phyloP scores from a whole-genome alignment of 2,329 filamentous ascomycete genomes.

The Mariannaea elegans region DNA sequence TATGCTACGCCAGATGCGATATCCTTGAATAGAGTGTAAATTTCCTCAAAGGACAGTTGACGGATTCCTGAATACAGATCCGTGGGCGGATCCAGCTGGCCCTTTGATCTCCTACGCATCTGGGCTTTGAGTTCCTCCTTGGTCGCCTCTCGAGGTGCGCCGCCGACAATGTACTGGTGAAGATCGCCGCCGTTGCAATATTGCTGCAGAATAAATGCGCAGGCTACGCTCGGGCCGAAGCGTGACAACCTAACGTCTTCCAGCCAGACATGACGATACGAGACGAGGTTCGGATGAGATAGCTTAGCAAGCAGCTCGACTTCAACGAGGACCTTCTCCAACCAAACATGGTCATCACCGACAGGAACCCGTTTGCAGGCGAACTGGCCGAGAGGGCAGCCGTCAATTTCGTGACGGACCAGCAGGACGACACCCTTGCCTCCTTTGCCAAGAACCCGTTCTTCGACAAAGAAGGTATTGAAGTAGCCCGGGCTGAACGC shows the following conservation, averaged over 20 bases:
- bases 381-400: constrained; percentile 87
- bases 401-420: constrained; percentile 92
- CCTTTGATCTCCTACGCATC: constrained; percentile 82
- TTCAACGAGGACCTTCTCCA: constrained; percentile 92
- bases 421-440: constrained; percentile 94
- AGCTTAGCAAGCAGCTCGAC: constrained; percentile 92
- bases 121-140: constrained; percentile 90
- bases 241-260: constrained; percentile 85
- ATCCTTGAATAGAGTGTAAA: constrained; percentile 96
- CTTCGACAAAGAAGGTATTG: constrained; percentile 89
- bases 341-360: constrained; percentile 91
- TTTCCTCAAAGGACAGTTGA: constrained; percentile 80
- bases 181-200: constrained; percentile 96
- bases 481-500: constrained; percentile 96
- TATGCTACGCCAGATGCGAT: constrained; percentile 92
- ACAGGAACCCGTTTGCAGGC: constrained; percentile 98
- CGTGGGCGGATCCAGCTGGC: constrained; percentile 71
- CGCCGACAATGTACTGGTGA: constrained; percentile 83
- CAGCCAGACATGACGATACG: constrained; percentile 96
- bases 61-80: constrained; percentile 55
- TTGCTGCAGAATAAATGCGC: constrained; percentile 96
- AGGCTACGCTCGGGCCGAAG: constrained; percentile 91
- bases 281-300: constrained; percentile 93
- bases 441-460: constrained; percentile 84
- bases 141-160: constrained; percentile 68